Evolutionary conservation across 1,284 basidiomycete genomes (phyloP).

Genomic region (Marasmius fiardii): DNA sequence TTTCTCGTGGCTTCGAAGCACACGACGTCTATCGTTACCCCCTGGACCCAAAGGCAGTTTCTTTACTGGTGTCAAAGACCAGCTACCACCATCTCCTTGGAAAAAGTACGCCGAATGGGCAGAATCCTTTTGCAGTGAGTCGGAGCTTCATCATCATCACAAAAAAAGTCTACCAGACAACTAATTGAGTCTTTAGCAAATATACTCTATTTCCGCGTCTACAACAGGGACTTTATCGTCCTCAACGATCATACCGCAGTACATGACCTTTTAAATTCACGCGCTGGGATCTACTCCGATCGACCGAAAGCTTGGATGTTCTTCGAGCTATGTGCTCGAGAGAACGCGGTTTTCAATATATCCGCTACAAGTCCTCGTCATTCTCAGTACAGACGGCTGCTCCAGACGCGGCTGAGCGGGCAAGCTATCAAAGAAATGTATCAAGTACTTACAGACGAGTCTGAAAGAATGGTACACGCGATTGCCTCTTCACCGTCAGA

Average conservation of each 20-base stretch:
- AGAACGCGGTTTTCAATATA: slow-evolving; percentile 35
- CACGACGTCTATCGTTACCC: neutral
- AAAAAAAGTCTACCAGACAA: neutral
- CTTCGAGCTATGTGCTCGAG: slow-evolving; percentile 35
- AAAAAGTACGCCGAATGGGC: slow-evolving; percentile 12
- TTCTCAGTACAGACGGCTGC: slow-evolving; percentile 33
- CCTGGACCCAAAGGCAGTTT: slow-evolving; percentile 9
- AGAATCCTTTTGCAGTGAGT: slow-evolving; percentile 6
- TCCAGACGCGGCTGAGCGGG: slow-evolving; percentile 32
- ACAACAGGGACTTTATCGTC: slow-evolving; percentile 29
- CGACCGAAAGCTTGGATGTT: slow-evolving; percentile 41
- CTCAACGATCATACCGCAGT: slow-evolving; percentile 31
- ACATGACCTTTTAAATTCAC: slow-evolving; percentile 32
- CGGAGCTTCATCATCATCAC: neutral
- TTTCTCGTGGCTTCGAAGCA: neutral
- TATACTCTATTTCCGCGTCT: slow-evolving; percentile 34
- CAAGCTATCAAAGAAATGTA: slow-evolving; percentile 28
- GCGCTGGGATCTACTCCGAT: slow-evolving; percentile 39
- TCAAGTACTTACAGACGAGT: slow-evolving; percentile 30
- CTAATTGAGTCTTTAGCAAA: slow-evolving; percentile 19
- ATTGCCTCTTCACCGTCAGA: slow-evolving; percentile 26
- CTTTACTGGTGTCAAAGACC: slow-evolving; percentile 7
- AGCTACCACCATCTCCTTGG: slow-evolving; percentile 6
- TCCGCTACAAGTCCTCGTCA: slow-evolving; percentile 33
- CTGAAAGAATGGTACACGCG: slow-evolving; percentile 26